These are phyloP conservation scores for Agaricus blazei DNA, from an alignment of 768 basidiomycete species.

Conservation along the genomic window DNA sequence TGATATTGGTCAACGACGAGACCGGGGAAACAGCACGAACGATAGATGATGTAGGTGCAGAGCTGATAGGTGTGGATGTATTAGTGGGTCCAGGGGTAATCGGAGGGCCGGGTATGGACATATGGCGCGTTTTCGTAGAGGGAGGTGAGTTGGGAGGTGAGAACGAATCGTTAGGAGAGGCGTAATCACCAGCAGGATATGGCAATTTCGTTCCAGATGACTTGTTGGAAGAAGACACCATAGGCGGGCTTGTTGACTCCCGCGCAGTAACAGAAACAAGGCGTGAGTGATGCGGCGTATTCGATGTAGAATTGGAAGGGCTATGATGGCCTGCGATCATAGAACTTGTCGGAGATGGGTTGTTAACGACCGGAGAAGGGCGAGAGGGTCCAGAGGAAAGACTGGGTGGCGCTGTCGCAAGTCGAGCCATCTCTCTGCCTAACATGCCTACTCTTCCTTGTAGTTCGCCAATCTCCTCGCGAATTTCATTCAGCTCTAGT, in stretches of 20 bases:
- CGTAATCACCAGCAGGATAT: slow-evolving; percentile 82
- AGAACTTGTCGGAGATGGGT: slow-evolving; percentile 4
- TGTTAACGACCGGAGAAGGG: slow-evolving; percentile 27
- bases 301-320: slow-evolving; percentile 27
- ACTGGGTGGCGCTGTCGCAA: slow-evolving; percentile 48
- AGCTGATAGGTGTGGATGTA: slow-evolving; percentile 12
- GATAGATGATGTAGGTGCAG: slow-evolving; percentile 23
- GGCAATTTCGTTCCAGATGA: slow-evolving; percentile 57
- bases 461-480: slow-evolving; percentile 67
- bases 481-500: slow-evolving; percentile 46
- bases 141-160: slow-evolving; percentile 42
- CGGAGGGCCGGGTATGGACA: slow-evolving; percentile 42
- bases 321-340: slow-evolving; percentile 7
- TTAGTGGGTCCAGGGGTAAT: slow-evolving; percentile 15
- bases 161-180: slow-evolving; percentile 53
- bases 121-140: slow-evolving; percentile 39
- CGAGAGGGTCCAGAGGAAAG: slow-evolving; percentile 47
- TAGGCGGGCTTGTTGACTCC: slow-evolving; percentile 63
- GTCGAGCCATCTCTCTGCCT: slow-evolving; percentile 75
- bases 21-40: slow-evolving; percentile 8
- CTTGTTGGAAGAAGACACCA: slow-evolving; percentile 40
- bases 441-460: slow-evolving; percentile 71
- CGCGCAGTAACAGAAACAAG: slow-evolving; percentile 40
- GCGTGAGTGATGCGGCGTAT: slow-evolving; percentile 34
- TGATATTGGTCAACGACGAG: slow-evolving; percentile 12